A percentile compares a stretch with the other conserved stretches of the same genome.
phyloP scores from a whole-genome alignment of 345 rosid genomes.

The Pugionium dolabratum region DNA sequence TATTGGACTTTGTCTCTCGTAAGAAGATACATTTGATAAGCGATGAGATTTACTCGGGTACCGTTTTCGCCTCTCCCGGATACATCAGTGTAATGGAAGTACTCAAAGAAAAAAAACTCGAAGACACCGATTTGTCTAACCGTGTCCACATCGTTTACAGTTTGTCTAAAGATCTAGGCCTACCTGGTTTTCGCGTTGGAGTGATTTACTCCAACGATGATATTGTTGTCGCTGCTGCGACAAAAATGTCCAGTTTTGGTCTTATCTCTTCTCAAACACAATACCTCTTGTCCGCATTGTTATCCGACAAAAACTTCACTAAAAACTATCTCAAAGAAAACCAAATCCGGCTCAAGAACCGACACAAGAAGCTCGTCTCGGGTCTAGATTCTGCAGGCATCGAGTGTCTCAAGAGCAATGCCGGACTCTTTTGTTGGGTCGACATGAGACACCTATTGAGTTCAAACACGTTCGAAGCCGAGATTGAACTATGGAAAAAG shows the following conservation, averaged over 20 bases:
- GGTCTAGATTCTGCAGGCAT: constrained; percentile 65
- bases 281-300: constrained; percentile 59
- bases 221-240: constrained; percentile 65
- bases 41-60: constrained; percentile 78
- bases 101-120: constrained; percentile 49
- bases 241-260: constrained; percentile 89
- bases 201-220: constrained; percentile 77
- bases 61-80: constrained; percentile 59
- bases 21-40: constrained; percentile 70
- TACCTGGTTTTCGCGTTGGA: constrained; percentile 89
- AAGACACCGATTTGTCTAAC: constrained; percentile 48
- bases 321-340: constrained; percentile 56
- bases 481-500: constrained; percentile 74
- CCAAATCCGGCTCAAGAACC: constrained; percentile 51
- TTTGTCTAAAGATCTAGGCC: constrained; percentile 82
- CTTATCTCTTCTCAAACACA: constrained; percentile 82
- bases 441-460: constrained; percentile 67
- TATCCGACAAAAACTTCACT: constrained; percentile 71
- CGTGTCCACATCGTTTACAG: constrained; percentile 73
- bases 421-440: constrained; percentile 80
- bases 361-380: constrained; percentile 53
- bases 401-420: constrained; percentile 65
- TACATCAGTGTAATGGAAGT: constrained; percentile 68
- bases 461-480: constrained; percentile 69
- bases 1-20: constrained; percentile 52